These are phyloP conservation scores for Chamaenerion angustifolium DNA, from an alignment of 345 rosid species.

Conservation along the genomic window DNA sequence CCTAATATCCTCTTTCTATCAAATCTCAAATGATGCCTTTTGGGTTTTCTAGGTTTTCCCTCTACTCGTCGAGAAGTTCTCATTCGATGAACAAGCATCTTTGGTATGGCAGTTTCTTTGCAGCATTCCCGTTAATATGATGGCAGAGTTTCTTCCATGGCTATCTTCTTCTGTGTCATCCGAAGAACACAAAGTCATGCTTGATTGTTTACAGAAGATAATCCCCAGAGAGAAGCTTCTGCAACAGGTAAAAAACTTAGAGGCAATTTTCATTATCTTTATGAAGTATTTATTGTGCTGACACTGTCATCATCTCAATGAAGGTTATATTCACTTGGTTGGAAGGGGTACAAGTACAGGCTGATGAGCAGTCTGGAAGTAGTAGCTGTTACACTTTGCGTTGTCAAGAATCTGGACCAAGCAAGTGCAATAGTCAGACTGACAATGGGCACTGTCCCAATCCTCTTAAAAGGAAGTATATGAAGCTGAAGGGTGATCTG, in stretches of 20 bases:
- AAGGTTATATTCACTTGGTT: constrained; percentile 82
- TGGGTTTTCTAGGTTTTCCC: constrained; percentile 40
- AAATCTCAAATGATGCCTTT: constrained; percentile 5
- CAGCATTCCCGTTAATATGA: constrained; percentile 55
- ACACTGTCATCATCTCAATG: constrained; percentile 6
- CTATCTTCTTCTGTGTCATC: constrained; percentile 40
- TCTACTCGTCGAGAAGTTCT: constrained; percentile 43
- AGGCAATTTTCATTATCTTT: constrained; percentile 1
- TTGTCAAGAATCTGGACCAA: constrained; percentile 2
- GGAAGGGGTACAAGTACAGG: constrained; percentile 27
- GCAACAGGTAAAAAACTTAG: constrained; percentile 27
- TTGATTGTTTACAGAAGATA: constrained; percentile 33
- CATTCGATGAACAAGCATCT: constrained; percentile 51
- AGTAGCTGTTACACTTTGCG: constrained; percentile 6
- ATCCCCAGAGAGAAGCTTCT: constrained; percentile 54
- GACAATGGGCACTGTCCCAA: constrained; percentile 28
- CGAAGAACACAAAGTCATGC: constrained; percentile 33
- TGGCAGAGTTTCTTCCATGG: constrained; percentile 54
- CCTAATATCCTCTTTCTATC: neutral
- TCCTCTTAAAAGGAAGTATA: constrained; percentile 54
- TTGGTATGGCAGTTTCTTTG: constrained; percentile 59
- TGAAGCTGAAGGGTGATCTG: constrained; percentile 28
- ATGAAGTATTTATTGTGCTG: constrained; percentile 1
- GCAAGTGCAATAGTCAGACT: neutral
- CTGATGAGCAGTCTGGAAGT: constrained; percentile 17